Evolutionary conservation across 495 filamentous ascomycete species (phyloP).

Genomic region (Talaromyces borbonicus): DNA sequence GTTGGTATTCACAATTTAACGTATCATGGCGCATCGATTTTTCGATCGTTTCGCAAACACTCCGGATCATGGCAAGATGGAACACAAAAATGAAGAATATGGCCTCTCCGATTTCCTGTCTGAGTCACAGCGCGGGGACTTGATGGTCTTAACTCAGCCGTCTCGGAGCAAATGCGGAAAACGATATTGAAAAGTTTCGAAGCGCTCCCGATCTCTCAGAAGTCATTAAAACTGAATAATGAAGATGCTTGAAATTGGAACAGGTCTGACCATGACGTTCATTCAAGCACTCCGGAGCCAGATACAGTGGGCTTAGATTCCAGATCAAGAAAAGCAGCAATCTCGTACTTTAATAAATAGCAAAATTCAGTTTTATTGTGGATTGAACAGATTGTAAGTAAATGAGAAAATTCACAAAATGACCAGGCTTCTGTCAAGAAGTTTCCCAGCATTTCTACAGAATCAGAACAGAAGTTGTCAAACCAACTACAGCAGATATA

Average conservation of each 20-base stretch:
- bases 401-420: slow-evolving; percentile 31
- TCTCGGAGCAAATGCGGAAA: slow-evolving; percentile 36
- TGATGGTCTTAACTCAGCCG: slow-evolving; percentile 38
- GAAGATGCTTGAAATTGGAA: background rate
- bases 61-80: background rate
- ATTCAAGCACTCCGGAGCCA: too few relatives aligned
- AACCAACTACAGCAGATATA: slow-evolving; percentile 24
- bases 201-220: slow-evolving; percentile 6
- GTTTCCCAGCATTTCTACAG: background rate
- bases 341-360: slow-evolving; percentile 58
- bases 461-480: background rate
- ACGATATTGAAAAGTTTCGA: slow-evolving; percentile 33
- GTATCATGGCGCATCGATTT: background rate
- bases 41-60: background rate
- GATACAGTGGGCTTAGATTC: slow-evolving; percentile 1
- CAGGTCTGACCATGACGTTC: background rate
- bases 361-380: slow-evolving; percentile 48
- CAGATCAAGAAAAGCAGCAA: slow-evolving; percentile 23
- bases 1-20: background rate
- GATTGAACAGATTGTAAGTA: slow-evolving; percentile 56
- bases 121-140: slow-evolving; percentile 38
- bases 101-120: slow-evolving; percentile 41
- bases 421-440: slow-evolving; percentile 4
- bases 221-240: slow-evolving; percentile 9
- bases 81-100: slow-evolving; percentile 17